phyloP scores from a whole-genome alignment of 2,329 filamentous ascomycete genomes.

The Pseudocercospora macadamiae region DNA sequence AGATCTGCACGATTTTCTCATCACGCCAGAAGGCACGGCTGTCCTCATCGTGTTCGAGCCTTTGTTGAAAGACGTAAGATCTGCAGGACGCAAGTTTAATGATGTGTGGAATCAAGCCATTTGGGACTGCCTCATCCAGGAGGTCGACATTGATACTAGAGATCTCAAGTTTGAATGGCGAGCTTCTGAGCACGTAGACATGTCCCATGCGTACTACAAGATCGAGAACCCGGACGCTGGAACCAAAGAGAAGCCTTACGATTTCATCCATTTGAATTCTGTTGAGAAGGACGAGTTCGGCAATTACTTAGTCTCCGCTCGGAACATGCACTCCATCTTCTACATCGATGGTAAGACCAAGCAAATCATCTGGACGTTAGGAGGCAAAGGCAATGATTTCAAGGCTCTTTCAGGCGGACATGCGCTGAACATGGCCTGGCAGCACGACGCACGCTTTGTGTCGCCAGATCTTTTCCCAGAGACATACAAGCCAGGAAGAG shows the following conservation, averaged over 20 bases:
- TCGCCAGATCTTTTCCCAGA: conserved; percentile 15
- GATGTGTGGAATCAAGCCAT: conserved; percentile 39
- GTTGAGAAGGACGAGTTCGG: conserved; percentile 54
- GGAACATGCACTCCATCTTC: conserved; percentile 51
- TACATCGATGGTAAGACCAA: conserved; percentile 52
- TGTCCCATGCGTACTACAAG: conserved; percentile 36
- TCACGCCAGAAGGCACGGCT: conserved; percentile 45
- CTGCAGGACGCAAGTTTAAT: conserved; percentile 28
- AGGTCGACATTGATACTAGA: conserved; percentile 50
- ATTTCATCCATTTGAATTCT: conserved; percentile 60
- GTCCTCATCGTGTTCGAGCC: conserved; percentile 46
- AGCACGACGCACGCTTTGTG: conserved; percentile 30
- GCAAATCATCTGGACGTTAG: conserved; percentile 54
- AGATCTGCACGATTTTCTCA: conserved; percentile 48
- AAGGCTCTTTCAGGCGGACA: conserved; percentile 26
- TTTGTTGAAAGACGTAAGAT: conserved; percentile 20
- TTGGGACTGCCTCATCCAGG: conserved; percentile 50
- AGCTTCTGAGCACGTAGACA: conserved; percentile 48
- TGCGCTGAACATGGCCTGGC: conserved; percentile 27
- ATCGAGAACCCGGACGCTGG: conserved; percentile 39
- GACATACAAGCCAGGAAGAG: conserved; percentile 17
- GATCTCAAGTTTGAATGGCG: conserved; percentile 52
- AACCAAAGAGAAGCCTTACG: conserved; percentile 46
- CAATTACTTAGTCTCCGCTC: conserved; percentile 57
- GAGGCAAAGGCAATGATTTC: conserved; percentile 29